Conservation (phyloP, 2,329 filamentous ascomycete genomes). For the Colletotrichum australisinense region DNA sequence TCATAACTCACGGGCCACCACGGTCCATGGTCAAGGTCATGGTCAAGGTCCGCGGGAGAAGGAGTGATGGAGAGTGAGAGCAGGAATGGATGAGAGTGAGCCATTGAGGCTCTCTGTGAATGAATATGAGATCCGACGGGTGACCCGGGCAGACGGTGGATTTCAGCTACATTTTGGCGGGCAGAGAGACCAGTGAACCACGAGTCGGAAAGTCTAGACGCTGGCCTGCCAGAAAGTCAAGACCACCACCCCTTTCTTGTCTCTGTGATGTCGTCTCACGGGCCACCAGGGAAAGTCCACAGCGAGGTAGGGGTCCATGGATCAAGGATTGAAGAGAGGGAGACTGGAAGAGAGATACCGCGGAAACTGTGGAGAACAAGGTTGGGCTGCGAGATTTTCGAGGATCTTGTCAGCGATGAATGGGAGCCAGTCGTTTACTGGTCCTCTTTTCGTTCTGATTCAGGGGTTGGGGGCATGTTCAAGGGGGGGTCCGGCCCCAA, state of each 20-base stretch:
- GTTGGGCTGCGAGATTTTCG: slow-evolving; percentile 16
- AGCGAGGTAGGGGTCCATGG: background rate
- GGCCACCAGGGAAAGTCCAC: background rate
- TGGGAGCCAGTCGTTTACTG: slow-evolving; percentile 24
- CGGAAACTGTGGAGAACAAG: background rate
- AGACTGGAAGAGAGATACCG: background rate
- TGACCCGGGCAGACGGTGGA: background rate
- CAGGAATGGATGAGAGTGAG: background rate
- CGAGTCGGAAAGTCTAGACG: background rate
- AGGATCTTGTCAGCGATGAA: background rate
- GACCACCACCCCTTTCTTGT: background rate
- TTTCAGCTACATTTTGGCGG: too few species aligned
- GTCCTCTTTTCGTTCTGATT: slow-evolving; percentile 10
- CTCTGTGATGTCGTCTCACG: background rate
- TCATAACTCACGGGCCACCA: background rate
- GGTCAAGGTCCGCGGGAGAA: background rate
- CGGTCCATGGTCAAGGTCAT: background rate
- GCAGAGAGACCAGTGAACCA: background rate
- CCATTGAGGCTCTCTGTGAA: background rate
- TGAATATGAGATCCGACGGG: background rate
- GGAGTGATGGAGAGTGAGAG: background rate
- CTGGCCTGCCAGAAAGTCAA: too few species aligned
- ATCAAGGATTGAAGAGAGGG: background rate
- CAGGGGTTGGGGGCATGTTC: slow-evolving; percentile 13
- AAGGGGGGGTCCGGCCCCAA: background rate